Percentiles rank a stretch among this genome's conserved stretches.
Conservation (phyloP, 2,329 filamentous ascomycete genomes). For the Exserohilum rostratum region DNA sequence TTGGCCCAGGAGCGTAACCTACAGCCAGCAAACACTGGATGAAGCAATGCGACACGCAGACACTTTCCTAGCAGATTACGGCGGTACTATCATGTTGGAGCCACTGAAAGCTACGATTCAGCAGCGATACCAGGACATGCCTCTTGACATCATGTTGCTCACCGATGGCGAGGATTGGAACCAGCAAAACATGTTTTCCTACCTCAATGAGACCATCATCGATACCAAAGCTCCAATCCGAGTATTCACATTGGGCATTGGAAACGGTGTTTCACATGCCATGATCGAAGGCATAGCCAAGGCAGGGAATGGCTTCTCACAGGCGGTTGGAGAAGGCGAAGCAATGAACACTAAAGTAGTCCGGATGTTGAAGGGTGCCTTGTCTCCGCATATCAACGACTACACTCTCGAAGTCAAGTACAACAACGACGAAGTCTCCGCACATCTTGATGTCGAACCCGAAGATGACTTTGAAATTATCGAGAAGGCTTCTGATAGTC, state of each 20-base stretch:
- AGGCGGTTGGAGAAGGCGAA: constrained; percentile 67
- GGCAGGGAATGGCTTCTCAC: constrained; percentile 64
- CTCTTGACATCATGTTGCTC: constrained; percentile 61
- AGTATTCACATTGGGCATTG: constrained; percentile 65
- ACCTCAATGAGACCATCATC: constrained; percentile 53
- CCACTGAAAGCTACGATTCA: constrained; percentile 57
- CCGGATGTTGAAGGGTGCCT: constrained; percentile 74
- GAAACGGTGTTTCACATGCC: constrained; percentile 59
- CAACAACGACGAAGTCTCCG: constrained; percentile 27
- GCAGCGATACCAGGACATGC: constrained; percentile 53
- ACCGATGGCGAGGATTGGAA: constrained; percentile 63
- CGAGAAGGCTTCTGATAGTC: constrained; percentile 60
- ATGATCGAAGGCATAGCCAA: constrained; percentile 65
- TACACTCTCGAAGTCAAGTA: constrained; percentile 70
- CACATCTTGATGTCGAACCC: constrained; percentile 1
- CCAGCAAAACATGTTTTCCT: constrained; percentile 56
- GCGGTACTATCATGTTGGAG: constrained; percentile 60
- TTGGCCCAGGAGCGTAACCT: constrained; percentile 56
- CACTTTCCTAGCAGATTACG: constrained; percentile 54
- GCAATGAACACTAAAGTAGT: constrained; percentile 72
- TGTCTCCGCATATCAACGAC: constrained; percentile 69
- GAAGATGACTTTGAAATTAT: constrained; percentile 68
- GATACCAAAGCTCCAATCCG: constrained; percentile 54
- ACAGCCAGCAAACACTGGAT: constrained; percentile 54
- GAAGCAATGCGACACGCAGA: constrained; percentile 53